These are phyloP conservation scores for Neurospora africana DNA, from an alignment of 495 filamentous ascomycete genomes.

Conservation along the genomic window DNA sequence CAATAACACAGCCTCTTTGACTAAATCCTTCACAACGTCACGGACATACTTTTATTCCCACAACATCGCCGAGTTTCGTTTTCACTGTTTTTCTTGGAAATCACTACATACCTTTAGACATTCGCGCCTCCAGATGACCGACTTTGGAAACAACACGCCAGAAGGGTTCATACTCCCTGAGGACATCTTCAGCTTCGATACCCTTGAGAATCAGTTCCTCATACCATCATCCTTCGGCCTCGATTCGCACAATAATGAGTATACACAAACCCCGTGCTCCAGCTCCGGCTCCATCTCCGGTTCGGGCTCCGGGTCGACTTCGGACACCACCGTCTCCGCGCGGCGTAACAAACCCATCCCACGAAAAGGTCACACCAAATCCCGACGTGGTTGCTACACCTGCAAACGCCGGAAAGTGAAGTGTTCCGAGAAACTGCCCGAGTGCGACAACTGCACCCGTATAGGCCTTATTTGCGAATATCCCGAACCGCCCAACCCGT, in stretches of 20 bases:
- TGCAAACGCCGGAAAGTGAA: conserved; percentile 50
- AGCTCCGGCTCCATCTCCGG: neutral
- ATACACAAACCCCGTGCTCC: neutral
- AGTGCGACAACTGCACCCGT: conserved; percentile 42
- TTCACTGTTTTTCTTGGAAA: neutral
- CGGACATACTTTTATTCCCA: neutral
- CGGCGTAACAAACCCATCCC: conserved; percentile 23
- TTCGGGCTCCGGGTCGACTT: neutral
- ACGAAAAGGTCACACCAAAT: conserved; percentile 42
- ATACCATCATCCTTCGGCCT: neutral
- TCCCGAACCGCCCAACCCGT: conserved; percentile 15
- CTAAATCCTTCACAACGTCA: neutral
- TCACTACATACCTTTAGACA: neutral
- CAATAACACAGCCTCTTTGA: neutral
- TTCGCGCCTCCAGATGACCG: neutral
- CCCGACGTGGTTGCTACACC: conserved; percentile 42
- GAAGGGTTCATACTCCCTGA: neutral
- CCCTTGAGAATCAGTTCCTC: neutral
- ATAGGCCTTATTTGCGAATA: conserved; percentile 42
- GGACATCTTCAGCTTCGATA: neutral
- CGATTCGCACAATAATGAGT: neutral
- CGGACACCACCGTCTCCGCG: neutral
- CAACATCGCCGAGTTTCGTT: neutral
- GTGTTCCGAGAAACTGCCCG: conserved; percentile 42
- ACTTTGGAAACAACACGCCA: neutral